Evolutionary conservation across 345 rosid genomes (phyloP).

Genomic region (Noccaea bulbosa): DNA sequence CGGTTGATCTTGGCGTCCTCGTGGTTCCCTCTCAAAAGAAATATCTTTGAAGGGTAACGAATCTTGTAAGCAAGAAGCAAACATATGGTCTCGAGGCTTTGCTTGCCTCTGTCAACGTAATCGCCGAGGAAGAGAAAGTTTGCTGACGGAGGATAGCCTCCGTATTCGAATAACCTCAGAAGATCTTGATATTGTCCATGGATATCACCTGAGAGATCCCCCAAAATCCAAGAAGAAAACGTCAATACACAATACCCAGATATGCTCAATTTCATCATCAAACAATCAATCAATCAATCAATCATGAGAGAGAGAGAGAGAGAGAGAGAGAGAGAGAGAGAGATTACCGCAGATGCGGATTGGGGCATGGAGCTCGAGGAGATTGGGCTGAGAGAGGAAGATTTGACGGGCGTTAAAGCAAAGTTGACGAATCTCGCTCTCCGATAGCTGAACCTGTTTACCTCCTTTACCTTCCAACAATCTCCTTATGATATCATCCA

Average conservation of each 20-base stretch:
- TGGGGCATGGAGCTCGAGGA: constrained; percentile 79
- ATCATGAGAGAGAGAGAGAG: not conserved
- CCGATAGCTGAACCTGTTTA: constrained; percentile 93
- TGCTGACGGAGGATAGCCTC: constrained; percentile 87
- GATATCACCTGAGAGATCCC: constrained; percentile 66
- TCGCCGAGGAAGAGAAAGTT: constrained; percentile 93
- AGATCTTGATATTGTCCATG: constrained; percentile 97
- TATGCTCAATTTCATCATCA: constrained; percentile 17
- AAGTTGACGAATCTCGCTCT: constrained; percentile 95
- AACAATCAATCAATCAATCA: not conserved
- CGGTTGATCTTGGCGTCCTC: constrained; percentile 96
- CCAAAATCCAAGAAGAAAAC: not conserved
- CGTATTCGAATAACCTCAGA: constrained; percentile 74
- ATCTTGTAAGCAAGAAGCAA: constrained; percentile 90
- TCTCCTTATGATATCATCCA: constrained; percentile 94
- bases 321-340: not conserved
- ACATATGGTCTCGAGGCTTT: constrained; percentile 93
- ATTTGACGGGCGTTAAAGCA: constrained; percentile 92
- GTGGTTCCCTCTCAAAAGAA: constrained; percentile 89
- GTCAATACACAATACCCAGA: not conserved
- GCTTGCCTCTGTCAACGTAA: constrained; percentile 95
- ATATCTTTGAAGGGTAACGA: constrained; percentile 69
- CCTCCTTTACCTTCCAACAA: constrained; percentile 86
- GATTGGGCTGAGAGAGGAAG: constrained; percentile 81
- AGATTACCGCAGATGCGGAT: constrained; percentile 75